These are phyloP conservation scores for Lachnellula cervina DNA, from an alignment of 2,329 filamentous ascomycete genomes.

Conservation along the genomic window DNA sequence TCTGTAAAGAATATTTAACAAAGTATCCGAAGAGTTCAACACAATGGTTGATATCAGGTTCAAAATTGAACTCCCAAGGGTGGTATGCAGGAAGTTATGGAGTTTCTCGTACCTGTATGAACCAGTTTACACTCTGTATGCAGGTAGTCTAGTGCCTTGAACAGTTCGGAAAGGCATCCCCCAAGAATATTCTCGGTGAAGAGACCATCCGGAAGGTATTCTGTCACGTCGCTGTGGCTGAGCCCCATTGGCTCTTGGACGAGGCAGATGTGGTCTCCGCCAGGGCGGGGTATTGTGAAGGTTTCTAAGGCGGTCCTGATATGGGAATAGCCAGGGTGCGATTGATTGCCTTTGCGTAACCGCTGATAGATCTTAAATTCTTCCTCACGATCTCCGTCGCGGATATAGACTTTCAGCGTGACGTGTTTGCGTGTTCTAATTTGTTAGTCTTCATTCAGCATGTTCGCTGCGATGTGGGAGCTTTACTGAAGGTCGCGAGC, in stretches of 20 bases:
- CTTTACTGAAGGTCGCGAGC: conserved; percentile 15
- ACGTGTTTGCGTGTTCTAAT: conserved; percentile 4
- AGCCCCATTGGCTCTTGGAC: conserved; percentile 41
- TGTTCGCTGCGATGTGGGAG: not conserved
- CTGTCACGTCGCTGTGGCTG: conserved; percentile 36
- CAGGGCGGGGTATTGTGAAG: conserved; percentile 34
- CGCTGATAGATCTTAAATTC: conserved; percentile 41
- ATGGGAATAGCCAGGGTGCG: conserved; percentile 31
- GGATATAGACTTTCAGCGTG: conserved; percentile 11
- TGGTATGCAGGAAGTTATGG: not conserved
- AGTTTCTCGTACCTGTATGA: conserved; percentile 36
- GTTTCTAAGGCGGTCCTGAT: conserved; percentile 34
- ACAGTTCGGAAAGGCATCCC: too few species aligned
- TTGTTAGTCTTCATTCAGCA: not conserved
- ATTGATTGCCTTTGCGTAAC: conserved; percentile 27
- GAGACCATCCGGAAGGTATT: conserved; percentile 29
- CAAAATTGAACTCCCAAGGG: too few species aligned
- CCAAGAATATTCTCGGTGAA: too few species aligned
- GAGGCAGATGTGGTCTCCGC: conserved; percentile 34
- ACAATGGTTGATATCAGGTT: too few species aligned
- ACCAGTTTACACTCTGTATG: conserved; percentile 41
- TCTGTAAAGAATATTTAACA: conserved; percentile 22
- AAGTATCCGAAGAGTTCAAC: not conserved
- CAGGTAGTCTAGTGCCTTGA: conserved; percentile 42
- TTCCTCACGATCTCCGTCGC: conserved; percentile 1